Evolutionary conservation across 1,139 yeast genomes (phyloP), one percentile per base, ranked within the genome.

Genomic region (Pichia sp.): DNA sequence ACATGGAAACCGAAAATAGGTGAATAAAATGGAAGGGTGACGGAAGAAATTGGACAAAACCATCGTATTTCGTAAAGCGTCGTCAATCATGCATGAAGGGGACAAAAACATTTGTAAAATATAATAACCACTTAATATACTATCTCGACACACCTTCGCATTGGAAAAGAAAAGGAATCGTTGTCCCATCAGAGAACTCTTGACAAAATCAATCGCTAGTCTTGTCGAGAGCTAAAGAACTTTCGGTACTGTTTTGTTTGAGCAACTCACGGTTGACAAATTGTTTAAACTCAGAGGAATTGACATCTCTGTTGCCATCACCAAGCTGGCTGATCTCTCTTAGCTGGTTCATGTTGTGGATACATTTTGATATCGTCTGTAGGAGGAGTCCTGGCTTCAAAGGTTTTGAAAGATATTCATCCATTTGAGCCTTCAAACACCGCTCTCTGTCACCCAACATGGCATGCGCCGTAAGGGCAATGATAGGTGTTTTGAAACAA

Each of bases 401-500:
- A 1, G 96, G 96, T 66, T 88, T 88, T 18, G 93, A 84, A 46
- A 88, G 80, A 66, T 88, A 88, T 65, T 87, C 96, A 67, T 88
- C 96, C 96, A 88, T 88, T 53, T 90, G 95, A 45, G 90, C 89
- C 54, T 87, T 87, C 68, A 87, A 74, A 53, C 95, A 87, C 60
- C 87, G 78, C 66, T 87, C 96, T 54, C 96, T 74, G 67, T 88
- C 96, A 42, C 95, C 95, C 72, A 87, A 75, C 95, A 87, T 87
- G 4, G 96, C 96, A 67, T 88, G 96, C 0, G 96, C 96, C 0
- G 96, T 88, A 52, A 88, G 74, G 0, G 96, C 96, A 62, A 88
- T 88, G 60, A 88, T 87, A 23, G 96, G 96, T 1, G 95, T 84
- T 55, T 95, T 75, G 62, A 77, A 77, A 44, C 47, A 49, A 48